Evolutionary conservation across 1,284 basidiomycete genomes (phyloP).

Genomic region (Marasmius sp.): DNA sequence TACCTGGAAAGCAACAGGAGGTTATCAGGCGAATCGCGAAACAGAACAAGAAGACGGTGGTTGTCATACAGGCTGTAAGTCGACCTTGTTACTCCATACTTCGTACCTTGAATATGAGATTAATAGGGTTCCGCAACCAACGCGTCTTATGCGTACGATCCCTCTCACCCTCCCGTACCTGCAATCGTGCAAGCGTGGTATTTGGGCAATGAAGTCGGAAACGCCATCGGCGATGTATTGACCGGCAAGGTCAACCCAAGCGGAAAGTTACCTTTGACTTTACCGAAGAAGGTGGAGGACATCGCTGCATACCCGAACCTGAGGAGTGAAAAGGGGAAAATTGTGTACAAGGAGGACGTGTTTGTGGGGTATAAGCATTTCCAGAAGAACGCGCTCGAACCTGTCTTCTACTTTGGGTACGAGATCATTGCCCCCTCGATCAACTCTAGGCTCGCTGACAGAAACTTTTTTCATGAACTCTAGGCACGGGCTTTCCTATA

Average conservation of each 20-base stretch:
- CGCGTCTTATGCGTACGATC: slow-evolving; percentile 60
- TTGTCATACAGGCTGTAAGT: slow-evolving; percentile 66
- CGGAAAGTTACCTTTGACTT: slow-evolving; percentile 68
- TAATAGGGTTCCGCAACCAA: slow-evolving; percentile 61
- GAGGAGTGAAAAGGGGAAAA: slow-evolving; percentile 62
- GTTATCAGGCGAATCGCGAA: slow-evolving; percentile 56
- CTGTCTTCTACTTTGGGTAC: slow-evolving; percentile 73
- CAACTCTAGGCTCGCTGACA: not conserved
- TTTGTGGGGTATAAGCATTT: slow-evolving; percentile 77
- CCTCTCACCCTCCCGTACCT: slow-evolving; percentile 27
- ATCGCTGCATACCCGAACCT: slow-evolving; percentile 63
- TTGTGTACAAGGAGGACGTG: slow-evolving; percentile 64
- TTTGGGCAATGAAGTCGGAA: slow-evolving; percentile 75
- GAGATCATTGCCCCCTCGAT: slow-evolving; percentile 6
- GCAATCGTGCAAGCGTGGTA: slow-evolving; percentile 67
- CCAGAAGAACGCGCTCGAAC: slow-evolving; percentile 52
- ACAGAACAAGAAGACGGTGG: slow-evolving; percentile 64
- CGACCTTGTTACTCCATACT: not conserved
- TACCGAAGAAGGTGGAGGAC: slow-evolving; percentile 65
- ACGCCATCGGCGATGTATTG: slow-evolving; percentile 72
- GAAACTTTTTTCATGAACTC: no score
- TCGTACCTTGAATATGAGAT: not conserved
- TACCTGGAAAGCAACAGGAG: slow-evolving; percentile 65
- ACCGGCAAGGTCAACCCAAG: slow-evolving; percentile 74
- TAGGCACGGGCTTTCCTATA: slow-evolving; percentile 73